Percentiles rank a stretch among this genome's conserved stretches.
phyloP scores from a whole-genome alignment of 2,329 filamentous ascomycete genomes.

The Stagonosporopsis tanaceti region DNA sequence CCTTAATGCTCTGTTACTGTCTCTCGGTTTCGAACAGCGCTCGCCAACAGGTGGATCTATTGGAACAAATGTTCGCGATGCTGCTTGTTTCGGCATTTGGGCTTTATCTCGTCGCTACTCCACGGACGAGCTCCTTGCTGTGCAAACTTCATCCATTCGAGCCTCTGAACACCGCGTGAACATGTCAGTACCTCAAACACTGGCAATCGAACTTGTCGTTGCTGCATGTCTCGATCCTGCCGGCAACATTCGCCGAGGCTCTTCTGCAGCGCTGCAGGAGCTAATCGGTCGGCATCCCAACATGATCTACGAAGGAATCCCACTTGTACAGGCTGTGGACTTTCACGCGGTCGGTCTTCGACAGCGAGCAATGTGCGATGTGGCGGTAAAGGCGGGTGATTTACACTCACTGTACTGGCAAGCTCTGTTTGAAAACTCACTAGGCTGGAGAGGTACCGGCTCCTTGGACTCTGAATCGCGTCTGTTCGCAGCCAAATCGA shows the following conservation, averaged over 20 bases:
- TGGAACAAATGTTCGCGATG: slow-evolving; percentile 91
- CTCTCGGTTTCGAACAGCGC: slow-evolving; percentile 87
- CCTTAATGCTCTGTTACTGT: slow-evolving; percentile 77
- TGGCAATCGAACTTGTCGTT: slow-evolving; percentile 82
- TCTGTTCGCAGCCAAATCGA: slow-evolving; percentile 72
- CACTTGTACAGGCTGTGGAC: slow-evolving; percentile 87
- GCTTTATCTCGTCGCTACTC: slow-evolving; percentile 86
- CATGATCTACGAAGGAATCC: slow-evolving; percentile 80
- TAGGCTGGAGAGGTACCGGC: slow-evolving; percentile 88
- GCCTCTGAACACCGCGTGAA: slow-evolving; percentile 54
- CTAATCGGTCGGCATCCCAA: slow-evolving; percentile 92
- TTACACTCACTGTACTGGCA: slow-evolving; percentile 71
- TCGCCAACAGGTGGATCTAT: slow-evolving; percentile 83
- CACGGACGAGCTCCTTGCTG: slow-evolving; percentile 75
- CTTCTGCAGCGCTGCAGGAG: slow-evolving; percentile 93
- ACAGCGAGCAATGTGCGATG: slow-evolving; percentile 79
- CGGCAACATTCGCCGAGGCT: slow-evolving; percentile 90
- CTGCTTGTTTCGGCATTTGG: slow-evolving; percentile 97
- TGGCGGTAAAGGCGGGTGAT: slow-evolving; percentile 73
- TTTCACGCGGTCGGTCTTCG: slow-evolving; percentile 93
- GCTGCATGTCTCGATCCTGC: slow-evolving; percentile 86
- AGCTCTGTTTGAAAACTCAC: slow-evolving; percentile 72
- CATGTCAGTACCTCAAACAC: slow-evolving; percentile 69
- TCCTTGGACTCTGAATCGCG: slow-evolving; percentile 79
- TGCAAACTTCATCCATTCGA: slow-evolving; percentile 58